These are phyloP conservation scores for Inga laurina DNA, from an alignment of 306 rosid species.

Conservation along the genomic window DNA sequence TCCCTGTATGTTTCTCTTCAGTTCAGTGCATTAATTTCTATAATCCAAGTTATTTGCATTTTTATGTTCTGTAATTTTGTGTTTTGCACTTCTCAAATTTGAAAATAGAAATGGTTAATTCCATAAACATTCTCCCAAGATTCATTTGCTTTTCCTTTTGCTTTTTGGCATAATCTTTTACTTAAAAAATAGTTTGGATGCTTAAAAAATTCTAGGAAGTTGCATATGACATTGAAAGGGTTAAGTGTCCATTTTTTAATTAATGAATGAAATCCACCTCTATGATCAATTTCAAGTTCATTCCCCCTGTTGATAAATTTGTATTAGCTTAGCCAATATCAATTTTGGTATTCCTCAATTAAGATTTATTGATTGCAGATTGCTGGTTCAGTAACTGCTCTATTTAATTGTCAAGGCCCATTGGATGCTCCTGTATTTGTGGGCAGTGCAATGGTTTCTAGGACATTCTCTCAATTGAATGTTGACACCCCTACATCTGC, in stretches of 20 bases:
- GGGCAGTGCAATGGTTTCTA: constrained; percentile 95
- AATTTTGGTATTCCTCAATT: constrained; percentile 25
- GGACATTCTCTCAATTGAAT: constrained; percentile 61
- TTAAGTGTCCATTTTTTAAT: constrained; percentile 4
- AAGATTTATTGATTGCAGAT: constrained; percentile 60
- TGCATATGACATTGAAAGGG: background rate
- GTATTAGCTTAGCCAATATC: constrained; percentile 8
- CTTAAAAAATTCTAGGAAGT: constrained; percentile 10
- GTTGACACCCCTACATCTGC: constrained; percentile 60
- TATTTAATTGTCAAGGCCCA: constrained; percentile 98
- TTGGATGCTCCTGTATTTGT: constrained; percentile 85
- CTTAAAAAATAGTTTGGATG: background rate
- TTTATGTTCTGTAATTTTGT: constrained; percentile 1
- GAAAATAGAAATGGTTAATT: constrained; percentile 6
- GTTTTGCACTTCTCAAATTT: constrained; percentile 11
- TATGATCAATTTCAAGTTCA: constrained; percentile 6
- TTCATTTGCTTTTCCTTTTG: constrained; percentile 14
- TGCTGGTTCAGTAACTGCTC: constrained; percentile 93
- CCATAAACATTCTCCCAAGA: background rate
- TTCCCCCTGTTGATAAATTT: background rate
- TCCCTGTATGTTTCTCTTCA: constrained; percentile 68
- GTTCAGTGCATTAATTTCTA: constrained; percentile 9
- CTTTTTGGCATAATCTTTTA: background rate
- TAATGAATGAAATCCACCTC: background rate
- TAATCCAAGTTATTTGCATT: constrained; percentile 13